These are phyloP conservation scores for Teunomyces atbi DNA, from an alignment of 805 yeast genomes.

Conservation along the genomic window DNA sequence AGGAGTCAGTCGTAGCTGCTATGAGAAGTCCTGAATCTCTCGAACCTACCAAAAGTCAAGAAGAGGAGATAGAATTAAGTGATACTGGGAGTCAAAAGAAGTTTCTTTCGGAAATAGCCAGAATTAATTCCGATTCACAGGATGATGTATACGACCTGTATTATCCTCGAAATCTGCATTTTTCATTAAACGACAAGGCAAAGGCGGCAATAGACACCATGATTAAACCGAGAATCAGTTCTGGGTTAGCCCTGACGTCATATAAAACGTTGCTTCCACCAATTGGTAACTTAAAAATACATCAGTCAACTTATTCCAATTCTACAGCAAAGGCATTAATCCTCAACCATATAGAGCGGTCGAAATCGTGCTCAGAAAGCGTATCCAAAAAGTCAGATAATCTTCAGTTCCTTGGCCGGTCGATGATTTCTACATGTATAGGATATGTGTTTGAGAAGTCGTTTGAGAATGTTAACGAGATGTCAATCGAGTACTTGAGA, in stretches of 20 bases:
- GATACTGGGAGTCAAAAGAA: conserved; percentile 1
- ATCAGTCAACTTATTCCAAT: not conserved
- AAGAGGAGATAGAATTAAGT: conserved; percentile 4
- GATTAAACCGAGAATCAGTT: conserved; percentile 36
- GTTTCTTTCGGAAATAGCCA: conserved; percentile 38
- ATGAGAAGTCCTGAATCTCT: not conserved
- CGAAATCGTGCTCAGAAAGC: conserved; percentile 60
- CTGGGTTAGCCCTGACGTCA: conserved; percentile 4
- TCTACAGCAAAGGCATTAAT: conserved; percentile 12
- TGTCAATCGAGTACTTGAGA: conserved; percentile 53
- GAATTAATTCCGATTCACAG: conserved; percentile 30
- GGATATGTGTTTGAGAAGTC: conserved; percentile 64
- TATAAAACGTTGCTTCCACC: conserved; percentile 1
- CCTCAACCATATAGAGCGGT: conserved; percentile 51
- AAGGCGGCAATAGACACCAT: conserved; percentile 48
- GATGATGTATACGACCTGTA: conserved; percentile 35
- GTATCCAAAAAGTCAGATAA: conserved; percentile 39
- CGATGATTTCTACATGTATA: conserved; percentile 53
- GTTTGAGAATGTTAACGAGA: conserved; percentile 51
- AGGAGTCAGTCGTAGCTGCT: not conserved
- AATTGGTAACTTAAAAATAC: conserved; percentile 2
- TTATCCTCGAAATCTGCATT: conserved; percentile 28
- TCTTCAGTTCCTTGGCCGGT: conserved; percentile 56
- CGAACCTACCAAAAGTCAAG: conserved; percentile 1
- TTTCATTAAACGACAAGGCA: conserved; percentile 38